Percentiles rank a stretch among this genome's conserved stretches.
These are phyloP conservation scores for Rossbeevera mucosa DNA, from an alignment of 768 basidiomycete species.

Conservation along the genomic window DNA sequence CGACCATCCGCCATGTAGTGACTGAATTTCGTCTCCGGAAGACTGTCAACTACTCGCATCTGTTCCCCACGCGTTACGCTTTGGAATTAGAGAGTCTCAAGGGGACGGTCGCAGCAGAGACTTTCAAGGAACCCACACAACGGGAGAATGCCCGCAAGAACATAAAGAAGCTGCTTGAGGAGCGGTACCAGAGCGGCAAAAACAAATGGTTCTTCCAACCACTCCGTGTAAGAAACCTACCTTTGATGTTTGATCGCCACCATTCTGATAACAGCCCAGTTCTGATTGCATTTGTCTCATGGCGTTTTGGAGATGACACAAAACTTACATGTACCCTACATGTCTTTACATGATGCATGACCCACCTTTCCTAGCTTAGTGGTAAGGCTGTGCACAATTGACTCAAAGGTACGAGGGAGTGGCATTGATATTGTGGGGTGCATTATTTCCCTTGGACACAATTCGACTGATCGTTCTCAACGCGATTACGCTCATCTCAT, in stretches of 20 bases:
- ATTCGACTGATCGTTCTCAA: neutral
- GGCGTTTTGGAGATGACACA: conserved; percentile 22
- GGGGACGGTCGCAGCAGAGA: conserved; percentile 76
- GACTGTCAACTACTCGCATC: conserved; percentile 97
- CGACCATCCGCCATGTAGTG: neutral
- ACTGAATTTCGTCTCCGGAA: conserved; percentile 25
- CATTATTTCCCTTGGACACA: neutral
- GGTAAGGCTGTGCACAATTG: neutral
- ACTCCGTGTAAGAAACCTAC: conserved; percentile 56
- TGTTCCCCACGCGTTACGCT: conserved; percentile 98
- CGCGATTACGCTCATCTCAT: conserved; percentile 1
- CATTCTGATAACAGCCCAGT: conserved; percentile 18
- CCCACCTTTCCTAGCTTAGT: conserved; percentile 5
- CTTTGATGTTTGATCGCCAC: neutral
- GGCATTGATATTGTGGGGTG: neutral
- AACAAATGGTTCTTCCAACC: conserved; percentile 97
- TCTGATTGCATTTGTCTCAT: conserved; percentile 28
- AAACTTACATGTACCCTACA: conserved; percentile 38
- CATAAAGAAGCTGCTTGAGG: conserved; percentile 95
- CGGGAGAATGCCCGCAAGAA: conserved; percentile 93
- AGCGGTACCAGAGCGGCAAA: conserved; percentile 89
- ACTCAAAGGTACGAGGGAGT: neutral
- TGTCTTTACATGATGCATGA: conserved; percentile 28
- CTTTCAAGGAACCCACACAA: conserved; percentile 96
- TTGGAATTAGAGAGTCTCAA: conserved; percentile 95